These are phyloP conservation scores for Platanthera guangdongensis DNA, from an alignment of 106 monocot species.

Conservation along the genomic window DNA sequence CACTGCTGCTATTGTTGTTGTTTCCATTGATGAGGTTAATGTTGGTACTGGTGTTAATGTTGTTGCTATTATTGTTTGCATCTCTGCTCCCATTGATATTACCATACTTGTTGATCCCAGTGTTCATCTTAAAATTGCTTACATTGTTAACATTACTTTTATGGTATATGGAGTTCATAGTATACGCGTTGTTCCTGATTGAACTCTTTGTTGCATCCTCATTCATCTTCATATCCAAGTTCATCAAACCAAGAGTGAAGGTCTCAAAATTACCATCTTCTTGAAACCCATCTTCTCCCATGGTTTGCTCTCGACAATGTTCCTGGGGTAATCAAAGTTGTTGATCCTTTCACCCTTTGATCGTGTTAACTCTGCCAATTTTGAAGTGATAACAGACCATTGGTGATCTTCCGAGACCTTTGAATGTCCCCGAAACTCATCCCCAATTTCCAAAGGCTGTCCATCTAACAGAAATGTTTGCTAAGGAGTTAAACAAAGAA, in stretches of 20 bases:
- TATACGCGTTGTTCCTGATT: slow-evolving; percentile 26
- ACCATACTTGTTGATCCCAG: slow-evolving; percentile 28
- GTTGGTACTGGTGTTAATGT: neutral
- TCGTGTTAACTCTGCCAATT: slow-evolving; percentile 66
- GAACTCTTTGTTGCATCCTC: slow-evolving; percentile 40
- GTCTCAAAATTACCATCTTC: slow-evolving; percentile 56
- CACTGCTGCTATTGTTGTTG: slow-evolving; percentile 17
- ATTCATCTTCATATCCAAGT: slow-evolving; percentile 69
- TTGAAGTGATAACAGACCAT: slow-evolving; percentile 73
- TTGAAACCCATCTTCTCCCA: slow-evolving; percentile 60
- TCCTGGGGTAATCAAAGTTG: slow-evolving; percentile 50
- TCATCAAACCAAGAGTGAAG: slow-evolving; percentile 44
- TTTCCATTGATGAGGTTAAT: slow-evolving; percentile 20
- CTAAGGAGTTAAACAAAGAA: neutral
- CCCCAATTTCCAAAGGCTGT: slow-evolving; percentile 69
- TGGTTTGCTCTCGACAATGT: slow-evolving; percentile 23
- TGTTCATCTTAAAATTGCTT: slow-evolving; percentile 53
- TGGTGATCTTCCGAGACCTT: slow-evolving; percentile 72
- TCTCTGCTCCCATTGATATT: slow-evolving; percentile 33
- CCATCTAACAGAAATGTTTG: slow-evolving; percentile 32
- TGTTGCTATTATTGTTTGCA: slow-evolving; percentile 16
- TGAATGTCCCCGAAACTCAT: slow-evolving; percentile 74
- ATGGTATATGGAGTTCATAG: slow-evolving; percentile 39
- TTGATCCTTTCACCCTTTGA: slow-evolving; percentile 47
- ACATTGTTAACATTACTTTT: slow-evolving; percentile 29